Conservation (phyloP, 2,329 filamentous ascomycete genomes). For the Plenodomus lindquistii region DNA sequence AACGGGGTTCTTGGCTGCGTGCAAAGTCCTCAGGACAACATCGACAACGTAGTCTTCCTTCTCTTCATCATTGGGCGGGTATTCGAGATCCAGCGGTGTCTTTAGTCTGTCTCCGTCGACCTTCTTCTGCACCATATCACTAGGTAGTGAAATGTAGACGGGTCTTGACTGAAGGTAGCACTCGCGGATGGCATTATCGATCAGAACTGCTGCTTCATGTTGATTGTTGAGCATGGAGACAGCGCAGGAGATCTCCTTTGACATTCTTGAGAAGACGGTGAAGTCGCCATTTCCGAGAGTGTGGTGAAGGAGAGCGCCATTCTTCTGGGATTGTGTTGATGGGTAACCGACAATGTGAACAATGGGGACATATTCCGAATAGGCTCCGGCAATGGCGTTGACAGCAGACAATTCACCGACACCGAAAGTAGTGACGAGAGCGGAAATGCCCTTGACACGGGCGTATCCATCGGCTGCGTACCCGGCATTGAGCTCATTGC, state of each 20-base stretch:
- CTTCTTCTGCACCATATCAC: constrained; percentile 77
- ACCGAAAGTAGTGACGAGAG: constrained; percentile 54
- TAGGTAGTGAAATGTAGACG: constrained; percentile 82
- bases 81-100: constrained; percentile 69
- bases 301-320: constrained; percentile 51
- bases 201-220: constrained; percentile 70
- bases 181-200: constrained; percentile 75
- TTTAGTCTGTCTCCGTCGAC: constrained; percentile 73
- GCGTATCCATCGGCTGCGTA: constrained; percentile 55
- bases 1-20: constrained; percentile 72
- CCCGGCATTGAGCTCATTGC: constrained; percentile 28
- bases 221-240: constrained; percentile 72
- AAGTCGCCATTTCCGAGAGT: constrained; percentile 67
- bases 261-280: constrained; percentile 82
- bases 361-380: constrained; percentile 52
- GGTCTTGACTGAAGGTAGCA: constrained; percentile 76
- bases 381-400: constrained; percentile 54
- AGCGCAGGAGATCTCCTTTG: constrained; percentile 69
- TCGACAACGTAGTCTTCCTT: constrained; percentile 83
- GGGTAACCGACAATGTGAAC: constrained; percentile 55
- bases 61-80: constrained; percentile 67
- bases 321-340: constrained; percentile 45
- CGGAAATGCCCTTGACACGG: constrained; percentile 50
- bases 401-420: constrained; percentile 54
- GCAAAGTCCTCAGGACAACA: constrained; percentile 73